Conservation (phyloP, 1,284 basidiomycete species). For the Ustilago curta region DNA sequence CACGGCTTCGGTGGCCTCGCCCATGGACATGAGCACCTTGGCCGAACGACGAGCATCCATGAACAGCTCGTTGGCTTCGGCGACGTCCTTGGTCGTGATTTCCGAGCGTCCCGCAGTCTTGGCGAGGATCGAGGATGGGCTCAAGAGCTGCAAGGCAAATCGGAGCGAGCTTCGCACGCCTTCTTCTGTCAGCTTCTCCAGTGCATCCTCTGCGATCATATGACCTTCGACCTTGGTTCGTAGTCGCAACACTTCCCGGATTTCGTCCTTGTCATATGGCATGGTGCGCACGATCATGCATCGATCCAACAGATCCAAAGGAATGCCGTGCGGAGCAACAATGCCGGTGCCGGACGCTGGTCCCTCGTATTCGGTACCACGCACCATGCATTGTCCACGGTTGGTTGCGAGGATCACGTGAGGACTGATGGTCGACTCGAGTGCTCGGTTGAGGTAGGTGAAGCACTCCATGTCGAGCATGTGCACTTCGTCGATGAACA, state of each 20-base stretch:
- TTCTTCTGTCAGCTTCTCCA: conserved; percentile 84
- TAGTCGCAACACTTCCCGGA: conserved; percentile 86
- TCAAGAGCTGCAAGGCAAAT: conserved; percentile 90
- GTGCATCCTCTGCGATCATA: conserved; percentile 79
- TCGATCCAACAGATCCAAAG: conserved; percentile 91
- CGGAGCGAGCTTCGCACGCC: conserved; percentile 86
- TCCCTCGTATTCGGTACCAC: conserved; percentile 78
- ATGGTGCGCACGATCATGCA: conserved; percentile 97
- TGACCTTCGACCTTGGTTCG: conserved; percentile 88
- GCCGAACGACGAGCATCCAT: conserved; percentile 81
- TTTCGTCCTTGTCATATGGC: conserved; percentile 84
- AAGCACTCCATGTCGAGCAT: conserved; percentile 99
- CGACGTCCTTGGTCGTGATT: conserved; percentile 86
- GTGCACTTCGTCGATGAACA: conserved; percentile 99
- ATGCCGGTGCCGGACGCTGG: conserved; percentile 76
- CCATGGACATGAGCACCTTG: conserved; percentile 32
- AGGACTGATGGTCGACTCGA: conserved; percentile 95
- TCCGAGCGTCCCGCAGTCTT: conserved; percentile 80
- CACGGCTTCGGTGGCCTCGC: conserved; percentile 20
- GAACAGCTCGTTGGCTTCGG: conserved; percentile 86
- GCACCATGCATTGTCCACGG: conserved; percentile 88
- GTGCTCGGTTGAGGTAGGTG: conserved; percentile 94
- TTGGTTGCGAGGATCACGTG: conserved; percentile 98
- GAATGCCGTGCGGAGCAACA: conserved; percentile 90
- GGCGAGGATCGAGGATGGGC: conserved; percentile 90